These are phyloP conservation scores for Orbilia javanica DNA, from an alignment of 2,329 filamentous ascomycete genomes.

Conservation along the genomic window DNA sequence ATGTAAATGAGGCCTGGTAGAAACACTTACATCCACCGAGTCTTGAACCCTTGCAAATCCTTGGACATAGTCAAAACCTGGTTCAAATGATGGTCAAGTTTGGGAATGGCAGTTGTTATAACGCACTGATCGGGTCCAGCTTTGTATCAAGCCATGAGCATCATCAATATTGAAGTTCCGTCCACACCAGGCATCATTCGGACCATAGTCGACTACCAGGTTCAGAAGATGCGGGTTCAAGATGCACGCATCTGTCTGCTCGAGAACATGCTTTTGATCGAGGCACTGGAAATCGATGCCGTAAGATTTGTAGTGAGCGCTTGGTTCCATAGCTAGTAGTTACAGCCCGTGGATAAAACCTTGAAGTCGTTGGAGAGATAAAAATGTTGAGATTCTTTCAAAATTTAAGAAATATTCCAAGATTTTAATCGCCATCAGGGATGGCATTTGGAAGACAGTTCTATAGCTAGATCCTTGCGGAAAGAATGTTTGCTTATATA, in stretches of 20 bases:
- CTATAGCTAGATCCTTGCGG: too few relatives aligned
- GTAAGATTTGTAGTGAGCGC: constrained; percentile 12
- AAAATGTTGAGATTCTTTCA: too few relatives aligned
- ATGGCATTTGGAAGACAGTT: too few relatives aligned
- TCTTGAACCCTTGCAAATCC: constrained; percentile 3
- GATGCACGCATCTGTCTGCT: constrained; percentile 3
- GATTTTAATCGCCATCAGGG: too few relatives aligned
- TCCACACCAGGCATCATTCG: constrained; percentile 23
- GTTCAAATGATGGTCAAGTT: neutral
- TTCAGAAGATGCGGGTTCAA: constrained; percentile 1
- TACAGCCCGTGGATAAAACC: too few relatives aligned
- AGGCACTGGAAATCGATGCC: constrained; percentile 5
- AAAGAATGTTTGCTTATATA: too few relatives aligned
- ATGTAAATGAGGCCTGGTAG: neutral
- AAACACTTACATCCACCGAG: constrained; percentile 13
- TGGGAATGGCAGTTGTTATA: too few relatives aligned
- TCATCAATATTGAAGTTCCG: constrained; percentile 12
- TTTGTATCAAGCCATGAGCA: neutral
- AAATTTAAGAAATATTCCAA: too few relatives aligned
- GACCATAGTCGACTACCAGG: constrained; percentile 16
- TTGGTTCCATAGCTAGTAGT: neutral
- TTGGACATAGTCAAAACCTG: neutral
- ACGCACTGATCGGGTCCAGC: neutral
- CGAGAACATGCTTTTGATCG: constrained; percentile 2
- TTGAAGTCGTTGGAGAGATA: too few relatives aligned